These are phyloP conservation scores for Trichophyton schoenleinii DNA, from an alignment of 2,329 filamentous ascomycete genomes.

Conservation along the genomic window DNA sequence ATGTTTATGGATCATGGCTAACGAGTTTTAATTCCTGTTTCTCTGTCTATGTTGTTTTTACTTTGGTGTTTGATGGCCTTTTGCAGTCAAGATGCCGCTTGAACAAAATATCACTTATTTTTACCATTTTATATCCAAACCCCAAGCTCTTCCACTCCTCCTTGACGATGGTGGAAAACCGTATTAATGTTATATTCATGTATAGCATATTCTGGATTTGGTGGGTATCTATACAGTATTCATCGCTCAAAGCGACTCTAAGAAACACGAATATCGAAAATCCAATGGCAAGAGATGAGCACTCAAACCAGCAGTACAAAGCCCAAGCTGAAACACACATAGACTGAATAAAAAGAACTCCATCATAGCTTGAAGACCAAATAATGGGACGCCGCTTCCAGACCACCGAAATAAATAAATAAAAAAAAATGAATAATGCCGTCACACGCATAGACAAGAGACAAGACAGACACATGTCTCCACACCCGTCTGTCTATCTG, in stretches of 20 bases:
- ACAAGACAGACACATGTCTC: no score
- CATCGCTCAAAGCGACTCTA: not conserved
- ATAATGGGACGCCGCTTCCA: not conserved
- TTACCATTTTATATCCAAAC: not conserved
- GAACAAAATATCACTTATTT: not conserved
- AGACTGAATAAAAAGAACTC: not conserved
- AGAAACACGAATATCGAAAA: not conserved
- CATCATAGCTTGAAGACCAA: not conserved
- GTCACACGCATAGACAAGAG: not conserved
- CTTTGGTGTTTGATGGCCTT: not conserved
- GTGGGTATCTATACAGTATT: slow-evolving; percentile 1
- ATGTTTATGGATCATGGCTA: slow-evolving; percentile 4
- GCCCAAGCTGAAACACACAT: not conserved
- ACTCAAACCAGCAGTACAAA: not conserved
- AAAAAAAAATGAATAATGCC: not conserved
- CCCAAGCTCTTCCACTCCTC: not conserved
- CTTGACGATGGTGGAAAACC: not conserved
- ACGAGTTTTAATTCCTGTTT: slow-evolving; percentile 4
- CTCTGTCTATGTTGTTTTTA: slow-evolving; percentile 2
- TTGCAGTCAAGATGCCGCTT: not conserved
- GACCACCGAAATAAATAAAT: not conserved
- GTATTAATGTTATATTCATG: not conserved
- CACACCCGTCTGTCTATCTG: not conserved
- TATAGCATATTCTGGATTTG: not conserved
- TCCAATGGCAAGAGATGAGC: not conserved